phyloP scores from a whole-genome alignment of 306 rosid genomes.

The Medicago lupulina region DNA sequence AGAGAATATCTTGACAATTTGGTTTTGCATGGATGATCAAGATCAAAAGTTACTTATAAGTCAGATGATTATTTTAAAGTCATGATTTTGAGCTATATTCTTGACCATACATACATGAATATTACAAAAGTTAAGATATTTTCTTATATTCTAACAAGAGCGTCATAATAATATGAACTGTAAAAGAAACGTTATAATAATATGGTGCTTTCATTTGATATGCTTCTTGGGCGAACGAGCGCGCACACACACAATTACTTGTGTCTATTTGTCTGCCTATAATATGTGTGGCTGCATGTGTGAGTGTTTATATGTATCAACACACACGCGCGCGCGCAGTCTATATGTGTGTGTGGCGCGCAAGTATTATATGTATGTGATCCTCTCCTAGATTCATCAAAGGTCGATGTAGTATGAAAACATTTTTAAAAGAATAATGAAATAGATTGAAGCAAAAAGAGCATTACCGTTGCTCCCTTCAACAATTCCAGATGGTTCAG shows the following conservation, averaged over 20 bases:
- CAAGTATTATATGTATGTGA: not conserved
- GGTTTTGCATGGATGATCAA: slow-evolving; percentile 1
- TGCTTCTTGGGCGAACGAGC: not conserved
- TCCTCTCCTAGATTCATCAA: slow-evolving; percentile 12
- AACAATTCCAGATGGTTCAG: slow-evolving; percentile 90
- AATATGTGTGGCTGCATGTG: not conserved
- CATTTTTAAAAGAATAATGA: not conserved
- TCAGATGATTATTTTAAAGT: not conserved
- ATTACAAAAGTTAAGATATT: not conserved
- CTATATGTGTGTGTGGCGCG: not conserved
- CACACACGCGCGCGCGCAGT: not conserved
- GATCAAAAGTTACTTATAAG: slow-evolving; percentile 17
- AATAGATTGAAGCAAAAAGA: slow-evolving; percentile 26
- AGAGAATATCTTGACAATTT: slow-evolving; percentile 8
- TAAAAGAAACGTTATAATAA: not conserved
- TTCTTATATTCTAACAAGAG: not conserved
- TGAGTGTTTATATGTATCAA: not conserved
- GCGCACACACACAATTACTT: not conserved
- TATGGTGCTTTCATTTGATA: not conserved
- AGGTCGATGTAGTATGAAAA: slow-evolving; percentile 12
- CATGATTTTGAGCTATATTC: slow-evolving; percentile 1
- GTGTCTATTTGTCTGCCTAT: not conserved
- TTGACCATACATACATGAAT: slow-evolving; percentile 6
- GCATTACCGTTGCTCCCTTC: slow-evolving; percentile 67
- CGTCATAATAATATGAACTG: not conserved